These are phyloP conservation scores for Aspergillus fumigatus DNA, from an alignment of 2,329 filamentous ascomycete genomes.

Conservation along the genomic window DNA sequence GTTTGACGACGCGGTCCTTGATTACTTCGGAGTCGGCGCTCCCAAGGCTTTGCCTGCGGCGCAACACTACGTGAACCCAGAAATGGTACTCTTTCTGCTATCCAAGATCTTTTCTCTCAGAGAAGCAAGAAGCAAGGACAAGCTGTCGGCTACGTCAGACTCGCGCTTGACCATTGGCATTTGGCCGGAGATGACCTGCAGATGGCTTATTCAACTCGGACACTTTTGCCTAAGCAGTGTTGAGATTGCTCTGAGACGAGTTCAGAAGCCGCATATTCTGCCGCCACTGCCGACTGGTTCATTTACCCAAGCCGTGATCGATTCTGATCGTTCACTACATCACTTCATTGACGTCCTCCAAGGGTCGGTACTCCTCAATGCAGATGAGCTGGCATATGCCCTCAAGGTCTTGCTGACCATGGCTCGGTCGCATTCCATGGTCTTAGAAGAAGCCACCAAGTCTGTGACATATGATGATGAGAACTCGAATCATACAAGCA, in stretches of 20 bases:
- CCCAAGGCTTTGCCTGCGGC: conserved; percentile 19
- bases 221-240: conserved; percentile 38
- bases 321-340: conserved; percentile 36
- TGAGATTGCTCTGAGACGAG: conserved; percentile 35
- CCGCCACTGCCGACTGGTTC: conserved; percentile 35
- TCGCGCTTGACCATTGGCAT: conserved; percentile 29
- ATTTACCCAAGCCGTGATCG: conserved; percentile 36
- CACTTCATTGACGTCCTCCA: conserved; percentile 35
- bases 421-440: conserved; percentile 31
- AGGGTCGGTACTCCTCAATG: conserved; percentile 30
- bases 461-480: conserved; percentile 28
- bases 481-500: conserved; percentile 8
- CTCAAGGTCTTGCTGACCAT: conserved; percentile 37
- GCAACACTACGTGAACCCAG: conserved; percentile 30
- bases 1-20: conserved; percentile 34
- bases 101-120: conserved; percentile 35
- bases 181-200: conserved; percentile 36
- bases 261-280: conserved; percentile 31
- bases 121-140: conserved; percentile 17
- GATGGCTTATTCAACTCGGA: conserved; percentile 39
- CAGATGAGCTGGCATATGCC: conserved; percentile 37
- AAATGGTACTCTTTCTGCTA: conserved; percentile 34
- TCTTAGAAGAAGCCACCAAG: conserved; percentile 30
- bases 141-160: conserved; percentile 20
- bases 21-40: conserved; percentile 24